phyloP scores from a whole-genome alignment of 345 rosid species.

The Stellera chamaejasme region DNA sequence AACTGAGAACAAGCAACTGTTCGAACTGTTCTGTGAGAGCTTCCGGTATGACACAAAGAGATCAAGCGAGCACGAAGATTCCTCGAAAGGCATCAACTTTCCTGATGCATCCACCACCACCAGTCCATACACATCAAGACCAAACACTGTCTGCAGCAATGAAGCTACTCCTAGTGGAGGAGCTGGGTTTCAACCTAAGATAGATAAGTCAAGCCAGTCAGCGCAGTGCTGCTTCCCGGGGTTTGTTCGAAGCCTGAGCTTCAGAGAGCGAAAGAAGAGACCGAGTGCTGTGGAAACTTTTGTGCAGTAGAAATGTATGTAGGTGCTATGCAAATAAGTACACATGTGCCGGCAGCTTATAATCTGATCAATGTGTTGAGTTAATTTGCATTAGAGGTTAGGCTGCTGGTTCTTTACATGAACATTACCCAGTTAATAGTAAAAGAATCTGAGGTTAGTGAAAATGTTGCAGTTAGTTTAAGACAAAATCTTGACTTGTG shows the following conservation, averaged over 20 bases:
- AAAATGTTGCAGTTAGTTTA: too few species aligned
- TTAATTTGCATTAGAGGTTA: too few species aligned
- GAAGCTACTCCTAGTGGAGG: slow-evolving; percentile 14
- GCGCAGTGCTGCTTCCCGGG: slow-evolving; percentile 40
- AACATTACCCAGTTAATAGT: too few species aligned
- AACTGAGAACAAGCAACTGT: slow-evolving; percentile 40
- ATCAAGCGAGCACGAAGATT: slow-evolving; percentile 8
- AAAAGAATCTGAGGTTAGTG: too few species aligned
- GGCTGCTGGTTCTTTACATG: too few species aligned
- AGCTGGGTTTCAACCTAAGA: slow-evolving; percentile 4
- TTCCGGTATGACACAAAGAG: slow-evolving; percentile 7
- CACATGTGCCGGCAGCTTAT: too few species aligned
- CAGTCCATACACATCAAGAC: slow-evolving; percentile 15
- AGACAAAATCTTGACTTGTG: too few species aligned
- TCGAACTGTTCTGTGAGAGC: slow-evolving; percentile 51
- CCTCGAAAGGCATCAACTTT: slow-evolving; percentile 5
- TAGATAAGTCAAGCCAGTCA: slow-evolving; percentile 24
- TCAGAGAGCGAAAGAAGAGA: slow-evolving; percentile 35
- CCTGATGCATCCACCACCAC: slow-evolving; percentile 12
- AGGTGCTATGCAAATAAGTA: too few species aligned
- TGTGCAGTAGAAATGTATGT: not conserved
- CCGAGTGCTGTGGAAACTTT: slow-evolving; percentile 12
- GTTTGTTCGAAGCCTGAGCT: slow-evolving; percentile 36
- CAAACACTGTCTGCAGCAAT: slow-evolving; percentile 15
- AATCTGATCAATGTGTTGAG: too few species aligned